Base-by-base conservation (phyloP, 2,329 filamentous ascomycete species). In the Ascochyta clinopodiicola region DNA sequence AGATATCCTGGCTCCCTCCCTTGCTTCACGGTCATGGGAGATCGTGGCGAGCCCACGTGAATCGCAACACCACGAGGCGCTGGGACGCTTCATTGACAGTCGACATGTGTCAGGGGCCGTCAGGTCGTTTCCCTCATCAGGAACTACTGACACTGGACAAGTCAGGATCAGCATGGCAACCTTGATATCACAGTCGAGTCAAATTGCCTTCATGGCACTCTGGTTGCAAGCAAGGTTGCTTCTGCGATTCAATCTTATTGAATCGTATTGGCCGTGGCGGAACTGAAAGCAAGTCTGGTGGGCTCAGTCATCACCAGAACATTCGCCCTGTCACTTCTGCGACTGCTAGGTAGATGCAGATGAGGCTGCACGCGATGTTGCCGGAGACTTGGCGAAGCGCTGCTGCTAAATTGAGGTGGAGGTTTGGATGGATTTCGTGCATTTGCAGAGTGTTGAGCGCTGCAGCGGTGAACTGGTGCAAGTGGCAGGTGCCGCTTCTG, bases 11-110 rank as follows among this genome's bases (percentile, higher is more conserved):
- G 32, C 32, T 13, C 22, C 31, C 31, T 46, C 52, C 52, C 52
- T 56, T 56, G 52, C 43, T 42, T 56, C 43, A 43, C 37, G 46
- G 51, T 60, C 45, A 53, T 53, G 56, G 29, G 57, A 52, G 44
- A 55, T 44, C 43, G 57, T 47, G 44, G 55, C 51, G 37, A 36
- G 43, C 38, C 42, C 62, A 66, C 63, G 62, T 66, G 63, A 52
- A 58, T 51, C 44, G 56, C 52, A 44, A 51, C 46, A 45, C 49
- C 49, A 60, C 38, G 35, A 56, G 40, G 40, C 37, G 51, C 42
- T 43, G 57, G 57, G 53, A 57, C 61, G 57, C 48, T 42, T 44
- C 40, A n/a, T 42, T 40, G 19, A 50, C 24, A 42, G 12, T 46
- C 12, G 31, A 40, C 52, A 50, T 45, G 49, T 37, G 40, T 50